Evolutionary conservation across 148 eudicot species (phyloP).

Genomic region (Pharnaceum exiguum): DNA sequence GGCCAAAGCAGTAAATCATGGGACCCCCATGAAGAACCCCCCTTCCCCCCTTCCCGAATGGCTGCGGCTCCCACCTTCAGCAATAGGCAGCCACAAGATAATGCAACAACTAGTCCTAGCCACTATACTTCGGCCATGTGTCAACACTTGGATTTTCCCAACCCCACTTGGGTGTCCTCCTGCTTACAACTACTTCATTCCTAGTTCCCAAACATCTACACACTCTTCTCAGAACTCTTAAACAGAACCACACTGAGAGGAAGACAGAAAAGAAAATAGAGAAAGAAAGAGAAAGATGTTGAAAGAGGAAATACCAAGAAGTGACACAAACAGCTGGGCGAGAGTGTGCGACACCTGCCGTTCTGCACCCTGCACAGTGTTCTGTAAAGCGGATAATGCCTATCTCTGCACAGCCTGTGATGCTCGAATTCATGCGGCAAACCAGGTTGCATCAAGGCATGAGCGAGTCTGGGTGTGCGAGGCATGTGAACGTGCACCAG

Average conservation of each 20-base stretch:
- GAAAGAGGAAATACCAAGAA: conserved; percentile 34
- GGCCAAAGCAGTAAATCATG: conserved; percentile 10
- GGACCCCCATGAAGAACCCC: conserved; percentile 20
- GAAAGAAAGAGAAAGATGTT: conserved; percentile 28
- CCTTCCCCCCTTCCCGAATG: conserved; percentile 1
- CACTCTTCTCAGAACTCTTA: conserved; percentile 6
- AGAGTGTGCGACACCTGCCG: conserved; percentile 61
- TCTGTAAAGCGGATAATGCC: conserved; percentile 57
- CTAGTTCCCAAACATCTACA: not conserved
- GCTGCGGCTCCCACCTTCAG: conserved; percentile 15
- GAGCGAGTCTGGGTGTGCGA: conserved; percentile 79
- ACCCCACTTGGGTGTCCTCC: conserved; percentile 17
- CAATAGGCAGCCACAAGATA: conserved; percentile 50
- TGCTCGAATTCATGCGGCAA: conserved; percentile 48
- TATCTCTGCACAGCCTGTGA: conserved; percentile 66
- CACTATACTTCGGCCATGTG: conserved; percentile 55
- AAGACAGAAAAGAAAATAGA: not conserved
- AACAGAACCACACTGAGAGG: not conserved
- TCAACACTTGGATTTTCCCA: conserved; percentile 33
- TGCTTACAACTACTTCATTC: conserved; percentile 22
- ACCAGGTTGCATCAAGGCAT: conserved; percentile 37
- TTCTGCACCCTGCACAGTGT: conserved; percentile 47
- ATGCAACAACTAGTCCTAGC: conserved; percentile 27
- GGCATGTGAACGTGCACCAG: conserved; percentile 79
- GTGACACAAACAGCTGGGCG: conserved; percentile 32